Evolutionary conservation across 768 basidiomycete genomes (phyloP).

Genomic region (Boletus sp.): DNA sequence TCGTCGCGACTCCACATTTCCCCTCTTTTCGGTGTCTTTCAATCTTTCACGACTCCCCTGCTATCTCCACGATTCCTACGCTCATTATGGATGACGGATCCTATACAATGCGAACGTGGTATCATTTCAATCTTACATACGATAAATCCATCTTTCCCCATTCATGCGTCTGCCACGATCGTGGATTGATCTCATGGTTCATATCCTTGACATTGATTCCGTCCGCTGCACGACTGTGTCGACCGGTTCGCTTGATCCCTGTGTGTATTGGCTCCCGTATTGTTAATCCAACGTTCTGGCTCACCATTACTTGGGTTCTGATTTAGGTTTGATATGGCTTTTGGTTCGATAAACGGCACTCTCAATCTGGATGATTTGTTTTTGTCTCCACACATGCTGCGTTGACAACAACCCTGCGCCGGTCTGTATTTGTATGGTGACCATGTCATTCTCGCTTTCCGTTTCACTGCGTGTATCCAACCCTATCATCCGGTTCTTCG

Average conservation of each 20-base stretch:
- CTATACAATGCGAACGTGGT: conserved; percentile 1
- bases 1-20: neutral
- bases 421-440: neutral
- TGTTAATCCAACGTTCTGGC: neutral
- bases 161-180: conserved; percentile 3
- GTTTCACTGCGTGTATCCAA: neutral
- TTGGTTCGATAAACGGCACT: conserved; percentile 1
- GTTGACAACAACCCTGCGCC: neutral
- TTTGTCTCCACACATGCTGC: neutral
- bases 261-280: neutral
- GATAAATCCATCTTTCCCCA: conserved; percentile 13
- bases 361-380: neutral
- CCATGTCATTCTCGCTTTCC: neutral
- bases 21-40: conserved; percentile 2
- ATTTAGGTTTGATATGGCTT: neutral
- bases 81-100: conserved; percentile 13
- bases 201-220: neutral
- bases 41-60: conserved; percentile 7
- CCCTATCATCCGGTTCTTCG: neutral
- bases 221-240: neutral
- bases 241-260: neutral
- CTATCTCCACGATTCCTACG: conserved; percentile 24
- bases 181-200: neutral
- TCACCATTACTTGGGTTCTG: neutral
- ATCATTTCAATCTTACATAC: neutral